Evolutionary conservation across 2,329 filamentous ascomycete species (phyloP), one percentile per base, ranked within the genome.

Genomic region (Emergomyces orientalis): DNA sequence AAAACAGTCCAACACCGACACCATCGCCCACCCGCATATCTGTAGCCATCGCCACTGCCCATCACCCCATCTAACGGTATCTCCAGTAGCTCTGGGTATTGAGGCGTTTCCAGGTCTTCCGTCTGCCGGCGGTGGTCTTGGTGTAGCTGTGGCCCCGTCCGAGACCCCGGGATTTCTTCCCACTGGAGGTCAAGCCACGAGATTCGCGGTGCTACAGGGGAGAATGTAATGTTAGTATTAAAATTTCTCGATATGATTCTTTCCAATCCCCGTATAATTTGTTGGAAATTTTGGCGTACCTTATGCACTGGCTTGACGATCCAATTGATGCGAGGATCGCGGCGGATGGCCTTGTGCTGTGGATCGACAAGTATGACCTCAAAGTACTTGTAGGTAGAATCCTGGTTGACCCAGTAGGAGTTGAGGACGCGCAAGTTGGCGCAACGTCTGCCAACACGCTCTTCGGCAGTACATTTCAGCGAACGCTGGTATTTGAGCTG

Each of bases 391-490:
- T 97, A 99, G 82, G 94, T 99, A 67, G 92, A 97, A 86, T 99
- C 94, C 87, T 97, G 91, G 90, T 99, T 99, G 86, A 99, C 91
- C 95, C 95, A 99, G 92, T 99, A 99, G 69, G 93, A 97, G 90
- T 99, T 99, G 77, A 99, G 89, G 78, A 99, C 94, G 78, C 94
- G 91, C 81, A 99, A 83, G 85, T 99, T 99, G 83, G 92, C 91
- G 85, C 92, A 97, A 80, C 93, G 92, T 81, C 92, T 92, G 77
- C 95, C 94, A 79, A 99, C 93, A 89, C 94, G 94, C 89, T 99
- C 94, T 86, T 99, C 95, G 75, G 95, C 95, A 75, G 94, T 99
- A 75, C 93, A 86, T 81, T 89, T 89, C 80, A 97, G 92, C 72
- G 94, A 97, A 80, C 93, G 91, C 88, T 99, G 95, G 89, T 97